Percentiles rank a stretch among this genome's conserved stretches.
These are phyloP conservation scores for Botrytis byssoidea DNA, from an alignment of 2,329 filamentous ascomycete species.

Conservation along the genomic window DNA sequence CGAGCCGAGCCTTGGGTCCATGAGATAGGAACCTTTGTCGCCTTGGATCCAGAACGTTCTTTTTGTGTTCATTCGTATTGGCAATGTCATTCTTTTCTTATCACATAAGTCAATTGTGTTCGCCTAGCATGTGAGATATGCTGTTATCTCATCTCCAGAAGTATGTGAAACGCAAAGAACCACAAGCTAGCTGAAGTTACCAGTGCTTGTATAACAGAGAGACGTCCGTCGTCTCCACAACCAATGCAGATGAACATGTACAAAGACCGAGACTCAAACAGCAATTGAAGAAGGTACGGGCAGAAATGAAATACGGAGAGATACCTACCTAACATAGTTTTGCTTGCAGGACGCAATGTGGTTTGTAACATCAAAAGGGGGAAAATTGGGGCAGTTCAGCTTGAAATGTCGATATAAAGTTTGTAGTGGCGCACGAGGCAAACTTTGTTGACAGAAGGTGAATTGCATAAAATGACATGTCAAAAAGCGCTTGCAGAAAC, in stretches of 20 bases:
- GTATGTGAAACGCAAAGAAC: not conserved
- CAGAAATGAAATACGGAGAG: slow-evolving; percentile 10
- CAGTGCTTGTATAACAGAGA: not conserved
- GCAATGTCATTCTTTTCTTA: not conserved
- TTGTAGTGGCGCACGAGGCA: slow-evolving; percentile 8
- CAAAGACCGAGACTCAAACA: slow-evolving; percentile 7
- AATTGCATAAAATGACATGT: slow-evolving; percentile 18
- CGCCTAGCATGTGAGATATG: not conserved
- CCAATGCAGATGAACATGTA: slow-evolving; percentile 10
- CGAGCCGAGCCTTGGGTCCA: slow-evolving; percentile 5
- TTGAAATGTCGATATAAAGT: not conserved
- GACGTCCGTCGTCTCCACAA: slow-evolving; percentile 15
- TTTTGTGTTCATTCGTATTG: slow-evolving; percentile 1
- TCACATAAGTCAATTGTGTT: slow-evolving; percentile 4
- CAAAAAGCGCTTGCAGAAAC: slow-evolving; percentile 18
- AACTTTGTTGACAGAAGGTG: slow-evolving; percentile 15
- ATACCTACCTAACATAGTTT: slow-evolving; percentile 8
- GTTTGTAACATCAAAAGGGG: not conserved
- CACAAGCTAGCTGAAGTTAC: slow-evolving; percentile 1
- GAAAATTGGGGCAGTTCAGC: slow-evolving; percentile 6
- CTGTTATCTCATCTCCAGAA: slow-evolving; percentile 1
- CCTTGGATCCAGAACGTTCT: slow-evolving; percentile 9
- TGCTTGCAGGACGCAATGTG: slow-evolving; percentile 4
- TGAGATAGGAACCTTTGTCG: not conserved
- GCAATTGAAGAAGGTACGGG: slow-evolving; percentile 7